phyloP scores from a whole-genome alignment of 768 basidiomycete genomes.

The Boletus bicolor region DNA sequence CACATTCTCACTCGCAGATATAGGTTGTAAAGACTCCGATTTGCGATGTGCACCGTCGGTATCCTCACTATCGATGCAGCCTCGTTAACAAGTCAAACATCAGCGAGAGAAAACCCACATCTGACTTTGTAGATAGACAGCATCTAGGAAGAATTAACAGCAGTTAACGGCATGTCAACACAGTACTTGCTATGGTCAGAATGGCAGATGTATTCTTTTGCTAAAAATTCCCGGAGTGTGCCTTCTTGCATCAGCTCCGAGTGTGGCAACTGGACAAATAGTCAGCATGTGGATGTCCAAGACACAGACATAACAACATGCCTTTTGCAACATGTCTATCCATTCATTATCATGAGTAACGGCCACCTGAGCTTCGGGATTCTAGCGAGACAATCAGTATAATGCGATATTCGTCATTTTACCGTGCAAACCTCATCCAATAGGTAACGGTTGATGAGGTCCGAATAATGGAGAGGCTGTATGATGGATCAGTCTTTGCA shows the following conservation, averaged over 20 bases:
- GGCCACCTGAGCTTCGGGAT: not conserved
- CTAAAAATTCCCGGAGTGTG: not conserved
- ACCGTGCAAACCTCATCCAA: slow-evolving; percentile 4
- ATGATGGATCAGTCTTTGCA: not conserved
- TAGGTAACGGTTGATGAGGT: slow-evolving; percentile 6
- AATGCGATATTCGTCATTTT: no score
- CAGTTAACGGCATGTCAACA: not conserved
- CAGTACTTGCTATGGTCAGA: not conserved
- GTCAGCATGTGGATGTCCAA: not conserved
- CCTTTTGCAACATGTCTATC: slow-evolving; percentile 6
- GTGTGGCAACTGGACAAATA: not conserved
- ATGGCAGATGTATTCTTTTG: not conserved
- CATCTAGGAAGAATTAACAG: not conserved
- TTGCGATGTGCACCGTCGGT: not conserved
- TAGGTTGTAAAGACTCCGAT: not conserved
- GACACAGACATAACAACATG: not conserved
- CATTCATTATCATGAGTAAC: slow-evolving; percentile 12
- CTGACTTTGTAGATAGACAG: slow-evolving; percentile 1
- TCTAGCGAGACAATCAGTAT: not conserved
- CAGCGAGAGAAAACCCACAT: not conserved
- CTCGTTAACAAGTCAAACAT: not conserved
- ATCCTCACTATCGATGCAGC: not conserved
- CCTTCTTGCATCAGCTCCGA: not conserved
- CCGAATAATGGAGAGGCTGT: slow-evolving; percentile 5
- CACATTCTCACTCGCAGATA: not conserved